Evolutionary conservation across 768 basidiomycete species (phyloP).

Genomic region (Psilocybe azurescens): DNA sequence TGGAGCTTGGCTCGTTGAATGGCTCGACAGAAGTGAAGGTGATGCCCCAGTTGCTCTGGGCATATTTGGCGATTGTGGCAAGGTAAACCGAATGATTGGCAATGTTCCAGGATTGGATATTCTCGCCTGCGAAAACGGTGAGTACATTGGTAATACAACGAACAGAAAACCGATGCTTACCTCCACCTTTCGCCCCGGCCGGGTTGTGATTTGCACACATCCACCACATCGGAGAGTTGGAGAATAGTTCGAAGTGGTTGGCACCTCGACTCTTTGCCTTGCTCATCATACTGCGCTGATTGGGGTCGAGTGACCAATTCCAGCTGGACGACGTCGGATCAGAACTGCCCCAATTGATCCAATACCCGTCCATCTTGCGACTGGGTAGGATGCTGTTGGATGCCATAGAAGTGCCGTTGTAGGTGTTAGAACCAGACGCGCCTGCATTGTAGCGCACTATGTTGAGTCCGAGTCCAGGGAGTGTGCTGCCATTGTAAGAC

Average conservation of each 20-base stretch:
- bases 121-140: slow-evolving; percentile 12
- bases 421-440: slow-evolving; percentile 19
- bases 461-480: slow-evolving; percentile 22
- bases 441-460: slow-evolving; percentile 23
- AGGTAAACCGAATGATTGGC: slow-evolving; percentile 21
- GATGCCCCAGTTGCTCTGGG: slow-evolving; percentile 23
- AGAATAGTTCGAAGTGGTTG: slow-evolving; percentile 21
- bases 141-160: not conserved
- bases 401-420: slow-evolving; percentile 20
- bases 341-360: slow-evolving; percentile 22
- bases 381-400: slow-evolving; percentile 15
- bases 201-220: slow-evolving; percentile 25
- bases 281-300: slow-evolving; percentile 20
- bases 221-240: slow-evolving; percentile 26
- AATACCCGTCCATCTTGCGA: slow-evolving; percentile 21
- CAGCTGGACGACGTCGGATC: slow-evolving; percentile 21
- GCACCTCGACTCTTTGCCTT: slow-evolving; percentile 20
- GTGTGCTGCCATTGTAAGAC: slow-evolving; percentile 12
- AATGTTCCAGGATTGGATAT: slow-evolving; percentile 24
- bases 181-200: slow-evolving; percentile 15
- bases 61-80: slow-evolving; percentile 23
- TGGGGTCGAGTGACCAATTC: slow-evolving; percentile 22
- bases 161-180: not conserved
- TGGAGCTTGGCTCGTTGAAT: slow-evolving; percentile 23
- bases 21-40: slow-evolving; percentile 20